These are phyloP conservation scores for Epithemia pelagica DNA, from an alignment of 108 stramenopile genomes.

Conservation along the genomic window DNA sequence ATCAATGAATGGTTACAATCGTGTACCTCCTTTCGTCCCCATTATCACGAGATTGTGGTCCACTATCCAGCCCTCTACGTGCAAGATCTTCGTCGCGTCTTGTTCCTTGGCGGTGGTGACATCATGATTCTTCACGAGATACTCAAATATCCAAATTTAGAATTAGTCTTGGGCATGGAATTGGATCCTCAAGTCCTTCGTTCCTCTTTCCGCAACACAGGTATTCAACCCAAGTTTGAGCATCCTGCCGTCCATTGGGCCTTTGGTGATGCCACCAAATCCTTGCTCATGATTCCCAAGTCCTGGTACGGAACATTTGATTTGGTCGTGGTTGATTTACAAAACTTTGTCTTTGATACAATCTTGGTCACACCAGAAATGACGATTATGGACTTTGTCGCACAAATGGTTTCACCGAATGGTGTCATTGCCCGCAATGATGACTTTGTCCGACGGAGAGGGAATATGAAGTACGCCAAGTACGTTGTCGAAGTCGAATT, in stretches of 20 bases:
- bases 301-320: slow-evolving; percentile 81
- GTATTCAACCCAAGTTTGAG: slow-evolving; percentile 78
- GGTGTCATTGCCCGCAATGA: slow-evolving; percentile 84
- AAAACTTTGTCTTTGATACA: slow-evolving; percentile 75
- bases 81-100: slow-evolving; percentile 37
- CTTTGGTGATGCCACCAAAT: slow-evolving; percentile 85
- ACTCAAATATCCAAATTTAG: slow-evolving; percentile 69
- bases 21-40: slow-evolving; percentile 67
- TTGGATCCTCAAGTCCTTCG: slow-evolving; percentile 74
- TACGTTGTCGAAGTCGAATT: slow-evolving; percentile 22
- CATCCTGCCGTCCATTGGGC: slow-evolving; percentile 81
- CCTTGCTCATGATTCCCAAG: slow-evolving; percentile 58
- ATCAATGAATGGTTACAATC: slow-evolving; percentile 40
- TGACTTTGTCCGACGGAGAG: slow-evolving; percentile 12
- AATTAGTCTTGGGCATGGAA: slow-evolving; percentile 74
- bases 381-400: slow-evolving; percentile 63
- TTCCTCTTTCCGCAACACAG: slow-evolving; percentile 60
- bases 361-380: slow-evolving; percentile 72
- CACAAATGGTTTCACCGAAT: slow-evolving; percentile 65
- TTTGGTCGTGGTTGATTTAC: slow-evolving; percentile 76
- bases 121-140: slow-evolving; percentile 80
- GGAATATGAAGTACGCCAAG: slow-evolving; percentile 16
- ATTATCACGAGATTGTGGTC: slow-evolving; percentile 74
- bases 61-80: slow-evolving; percentile 72
- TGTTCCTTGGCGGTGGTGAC: slow-evolving; percentile 85